These are phyloP conservation scores for Scedosporium dehoogii DNA, from an alignment of 2,329 filamentous ascomycete genomes.

Conservation along the genomic window DNA sequence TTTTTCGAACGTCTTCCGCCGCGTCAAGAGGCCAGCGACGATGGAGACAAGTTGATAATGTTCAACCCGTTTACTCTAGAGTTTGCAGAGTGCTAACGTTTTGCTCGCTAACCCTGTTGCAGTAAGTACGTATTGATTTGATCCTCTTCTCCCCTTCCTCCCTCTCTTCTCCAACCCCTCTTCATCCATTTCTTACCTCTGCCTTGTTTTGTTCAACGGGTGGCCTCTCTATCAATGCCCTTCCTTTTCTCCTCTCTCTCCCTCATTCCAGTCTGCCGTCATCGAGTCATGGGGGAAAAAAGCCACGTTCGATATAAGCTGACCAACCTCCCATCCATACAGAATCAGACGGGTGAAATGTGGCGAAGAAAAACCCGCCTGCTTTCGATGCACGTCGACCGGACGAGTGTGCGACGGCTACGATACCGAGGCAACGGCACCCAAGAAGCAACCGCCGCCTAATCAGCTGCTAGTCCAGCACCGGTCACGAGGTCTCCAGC, in stretches of 20 bases:
- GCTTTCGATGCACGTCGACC: slow-evolving; percentile 22
- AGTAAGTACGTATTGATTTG: slow-evolving; percentile 1
- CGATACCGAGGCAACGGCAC: slow-evolving; percentile 12
- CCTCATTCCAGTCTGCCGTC: neutral
- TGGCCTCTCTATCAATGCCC: neutral
- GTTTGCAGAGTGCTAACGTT: slow-evolving; percentile 7
- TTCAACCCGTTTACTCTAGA: slow-evolving; percentile 5
- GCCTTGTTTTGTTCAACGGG: neutral
- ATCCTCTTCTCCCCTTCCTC: neutral
- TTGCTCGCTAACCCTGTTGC: neutral
- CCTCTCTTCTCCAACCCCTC: neutral
- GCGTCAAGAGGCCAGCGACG: neutral
- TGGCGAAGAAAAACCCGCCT: slow-evolving; percentile 23
- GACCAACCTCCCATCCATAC: neutral
- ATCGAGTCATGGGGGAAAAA: neutral
- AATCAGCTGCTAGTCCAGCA: neutral
- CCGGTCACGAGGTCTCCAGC: slow-evolving; percentile 1
- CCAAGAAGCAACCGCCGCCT: neutral
- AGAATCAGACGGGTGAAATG: slow-evolving; percentile 27
- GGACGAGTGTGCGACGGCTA: slow-evolving; percentile 26
- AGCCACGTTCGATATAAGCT: neutral
- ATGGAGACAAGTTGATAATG: slow-evolving; percentile 13
- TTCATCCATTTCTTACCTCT: neutral
- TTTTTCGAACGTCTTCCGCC: neutral
- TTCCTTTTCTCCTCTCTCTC: neutral